Evolutionary conservation across 768 basidiomycete genomes (phyloP), one percentile per base, ranked within the genome.

Genomic region (Lactarius hengduanensis): DNA sequence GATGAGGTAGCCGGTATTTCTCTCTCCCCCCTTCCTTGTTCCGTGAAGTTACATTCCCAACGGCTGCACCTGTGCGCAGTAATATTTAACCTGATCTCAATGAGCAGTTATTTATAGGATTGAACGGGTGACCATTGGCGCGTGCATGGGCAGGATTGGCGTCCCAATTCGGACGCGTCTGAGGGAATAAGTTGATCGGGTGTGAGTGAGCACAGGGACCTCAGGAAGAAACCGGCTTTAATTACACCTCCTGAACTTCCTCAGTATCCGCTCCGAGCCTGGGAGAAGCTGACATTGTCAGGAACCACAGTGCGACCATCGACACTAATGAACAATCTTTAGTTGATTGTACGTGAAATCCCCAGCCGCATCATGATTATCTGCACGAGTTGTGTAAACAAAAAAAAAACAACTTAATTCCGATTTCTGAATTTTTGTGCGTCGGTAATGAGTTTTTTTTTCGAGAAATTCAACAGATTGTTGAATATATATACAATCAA

Each of bases 161-260:
- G 9, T 60, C 36, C 53, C 6, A 16, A 60, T 30, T 10, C 28
- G 38, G 57, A 67, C 26, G 40, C n/a, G 30, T 56, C 53, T 15
- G 65, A 53, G 55, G 55, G 61, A 58, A 43, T 36, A 64, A 59
- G 50, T 10, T n/a, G 18, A 53, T 18, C n/a, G 11, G n/a, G 36
- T 40, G 57, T 18, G 40, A 15, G 53, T 28, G 43, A 34, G 8
- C 34, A 34, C 18, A 45, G 26, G 30, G 34, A 5, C 34, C 43
- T 38, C 36, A 56, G 18, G 41, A 41, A 63, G 54, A 32, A 50
- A 55, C 28, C 15, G 28, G 28, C 26, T 55, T 22, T 22, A n/a
- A 28, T 22, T 11, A 26, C n/a, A 26, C 22, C 53, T 26, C 9
- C 22, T 54, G 38, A 45, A n/a, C 43, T 16, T 38, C 36, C 36